Evolutionary conservation across 805 yeast species (phyloP), one percentile per base, ranked within the genome.

Genomic region (Barnettozyma californica): DNA sequence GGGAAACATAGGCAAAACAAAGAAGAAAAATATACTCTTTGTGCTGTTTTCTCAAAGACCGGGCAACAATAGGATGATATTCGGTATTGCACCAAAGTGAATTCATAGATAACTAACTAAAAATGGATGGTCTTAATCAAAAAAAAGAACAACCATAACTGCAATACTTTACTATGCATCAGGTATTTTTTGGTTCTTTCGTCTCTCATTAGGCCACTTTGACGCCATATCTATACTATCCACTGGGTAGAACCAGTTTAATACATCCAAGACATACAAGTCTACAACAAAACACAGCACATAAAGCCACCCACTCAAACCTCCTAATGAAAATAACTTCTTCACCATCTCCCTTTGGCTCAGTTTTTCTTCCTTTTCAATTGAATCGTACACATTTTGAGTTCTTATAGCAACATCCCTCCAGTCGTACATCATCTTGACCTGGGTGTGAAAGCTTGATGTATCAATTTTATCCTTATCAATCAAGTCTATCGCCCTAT

Each of bases 351-450:
- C 74, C 8, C 83, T 55, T 51, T 87, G 68, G 1, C 60, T 53
- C 37, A 50, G 36, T 25, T 51, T 53, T n/a, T 45, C 46, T 16
- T 69, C 66, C 1, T 60, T 53, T 9, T 71, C 61, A 16, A 74
- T 69, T 6, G 77, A 67, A 43, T 81, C 71, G 66, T 94, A 94
- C 4, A 94, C 97, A 16, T 68, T 69, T 57, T 88, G 95, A 0
- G 99, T 94, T 41, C 99, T 70, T 43, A 68, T 68, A 0, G 99
- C 98, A 19, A 94, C 86, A 59, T 91, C 86, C 48, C 70, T 71
- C 99, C 99, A 94, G 59, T 88, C 87, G 65, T 94, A 94, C 94
- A 94, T 88, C 33, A 71, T 65, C 31, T 78, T 76, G 20, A 94
- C 83, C 54, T 86, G 87, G 1, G 77, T 73, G 64, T 94, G 98